These are phyloP conservation scores for Bacidia rubella DNA, from an alignment of 495 filamentous ascomycete genomes.

Conservation along the genomic window DNA sequence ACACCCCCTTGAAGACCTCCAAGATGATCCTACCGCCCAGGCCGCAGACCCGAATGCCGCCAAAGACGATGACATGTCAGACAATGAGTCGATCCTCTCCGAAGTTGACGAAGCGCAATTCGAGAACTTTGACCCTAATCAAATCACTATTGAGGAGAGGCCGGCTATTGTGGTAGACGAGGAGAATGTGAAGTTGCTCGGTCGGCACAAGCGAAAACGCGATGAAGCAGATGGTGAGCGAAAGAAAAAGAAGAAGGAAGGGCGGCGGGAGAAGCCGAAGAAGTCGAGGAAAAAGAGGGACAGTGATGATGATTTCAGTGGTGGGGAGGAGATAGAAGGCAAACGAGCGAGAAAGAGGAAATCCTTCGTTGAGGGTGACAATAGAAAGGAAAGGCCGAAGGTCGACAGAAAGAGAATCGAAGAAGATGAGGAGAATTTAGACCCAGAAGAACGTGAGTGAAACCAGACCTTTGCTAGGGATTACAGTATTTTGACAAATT, in stretches of 20 bases:
- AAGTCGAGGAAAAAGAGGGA: constrained; percentile 50
- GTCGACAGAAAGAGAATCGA: constrained; percentile 29
- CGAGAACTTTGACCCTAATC: constrained; percentile 72
- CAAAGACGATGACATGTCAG: constrained; percentile 36
- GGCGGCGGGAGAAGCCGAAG: constrained; percentile 53
- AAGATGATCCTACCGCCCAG: constrained; percentile 26
- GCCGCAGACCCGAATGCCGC: constrained; percentile 22
- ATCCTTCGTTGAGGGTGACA: constrained; percentile 25
- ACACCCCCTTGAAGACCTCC: constrained; percentile 30
- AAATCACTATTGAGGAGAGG: constrained; percentile 62
- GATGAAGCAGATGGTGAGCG: constrained; percentile 43
- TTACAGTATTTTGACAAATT: constrained; percentile 22
- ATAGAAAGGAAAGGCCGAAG: constrained; percentile 22
- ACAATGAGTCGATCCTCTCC: constrained; percentile 75
- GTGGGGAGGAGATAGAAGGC: constrained; percentile 43
- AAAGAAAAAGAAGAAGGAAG: constrained; percentile 46
- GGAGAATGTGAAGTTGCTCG: constrained; percentile 62
- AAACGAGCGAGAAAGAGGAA: constrained; percentile 36
- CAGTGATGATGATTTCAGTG: constrained; percentile 40
- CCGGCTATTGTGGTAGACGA: constrained; percentile 74
- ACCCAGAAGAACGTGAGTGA: constrained; percentile 39
- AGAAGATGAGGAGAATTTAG: constrained; percentile 50
- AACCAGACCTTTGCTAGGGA: neutral
- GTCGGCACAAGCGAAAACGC: constrained; percentile 70
- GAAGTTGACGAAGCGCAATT: constrained; percentile 95